phyloP scores from a whole-genome alignment of 179 eudicot species.

The Beta corolliflora region DNA sequence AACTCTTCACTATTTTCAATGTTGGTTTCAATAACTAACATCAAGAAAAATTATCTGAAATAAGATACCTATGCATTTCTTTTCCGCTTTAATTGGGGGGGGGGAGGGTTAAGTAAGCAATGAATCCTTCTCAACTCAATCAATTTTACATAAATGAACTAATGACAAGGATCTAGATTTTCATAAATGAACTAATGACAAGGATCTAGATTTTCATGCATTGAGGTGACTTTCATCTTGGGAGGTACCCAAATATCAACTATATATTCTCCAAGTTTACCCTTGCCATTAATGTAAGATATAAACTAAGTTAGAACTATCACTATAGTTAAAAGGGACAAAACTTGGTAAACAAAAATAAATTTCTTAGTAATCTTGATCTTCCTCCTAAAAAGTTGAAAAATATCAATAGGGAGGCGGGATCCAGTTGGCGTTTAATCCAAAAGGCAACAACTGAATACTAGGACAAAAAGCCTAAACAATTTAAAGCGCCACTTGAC shows the following conservation, averaged over 20 bases:
- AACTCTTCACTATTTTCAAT: slow-evolving; percentile 45
- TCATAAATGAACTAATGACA: background rate
- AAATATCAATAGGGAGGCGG: too few species aligned
- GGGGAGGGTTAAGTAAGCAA: background rate
- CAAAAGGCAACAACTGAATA: too few species aligned
- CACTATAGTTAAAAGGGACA: too few species aligned
- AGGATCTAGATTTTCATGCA: background rate
- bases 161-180: too few species aligned
- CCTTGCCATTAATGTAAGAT: too few species aligned
- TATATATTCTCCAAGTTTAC: too few species aligned
- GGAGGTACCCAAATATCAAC: too few species aligned
- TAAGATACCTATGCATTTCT: background rate
- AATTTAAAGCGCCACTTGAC: background rate
- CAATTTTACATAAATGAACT: background rate
- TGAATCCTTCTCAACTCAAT: slow-evolving; percentile 3
- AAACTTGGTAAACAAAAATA: background rate
- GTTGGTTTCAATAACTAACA: slow-evolving; percentile 33
- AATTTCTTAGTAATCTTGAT: too few species aligned
- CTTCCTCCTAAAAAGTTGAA: too few species aligned
- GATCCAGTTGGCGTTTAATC: too few species aligned
- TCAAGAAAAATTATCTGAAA: slow-evolving; percentile 12
- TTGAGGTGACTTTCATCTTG: background rate
- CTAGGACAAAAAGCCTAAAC: background rate
- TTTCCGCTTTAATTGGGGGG: background rate
- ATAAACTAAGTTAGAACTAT: too few species aligned